Evolutionary conservation across 2,329 filamentous ascomycete genomes (phyloP).

Genomic region (Trichoderma citrinoviride): DNA sequence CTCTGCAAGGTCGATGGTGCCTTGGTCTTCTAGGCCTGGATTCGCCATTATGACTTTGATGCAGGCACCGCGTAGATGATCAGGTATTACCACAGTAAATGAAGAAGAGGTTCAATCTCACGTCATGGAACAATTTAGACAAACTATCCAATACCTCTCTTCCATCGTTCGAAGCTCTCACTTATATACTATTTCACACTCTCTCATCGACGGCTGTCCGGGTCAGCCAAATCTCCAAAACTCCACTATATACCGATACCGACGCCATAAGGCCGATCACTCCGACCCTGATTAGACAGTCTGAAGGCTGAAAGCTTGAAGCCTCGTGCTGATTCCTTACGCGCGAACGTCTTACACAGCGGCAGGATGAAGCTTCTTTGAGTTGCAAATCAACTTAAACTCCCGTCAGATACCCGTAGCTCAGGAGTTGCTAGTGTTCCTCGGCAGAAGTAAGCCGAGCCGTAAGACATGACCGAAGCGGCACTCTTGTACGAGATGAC

Average conservation of each 20-base stretch:
- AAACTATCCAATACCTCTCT: background rate
- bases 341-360: background rate
- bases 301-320: background rate
- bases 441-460: background rate
- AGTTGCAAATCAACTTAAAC: background rate
- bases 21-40: background rate
- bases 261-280: constrained; percentile 4
- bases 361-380: background rate
- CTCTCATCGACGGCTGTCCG: constrained; percentile 1
- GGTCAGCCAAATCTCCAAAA: background rate
- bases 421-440: background rate
- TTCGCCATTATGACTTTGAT: background rate
- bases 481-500: background rate
- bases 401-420: background rate
- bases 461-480: background rate
- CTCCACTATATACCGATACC: background rate
- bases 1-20: constrained; percentile 21
- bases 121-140: background rate
- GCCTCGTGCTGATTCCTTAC: background rate
- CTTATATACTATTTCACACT: background rate
- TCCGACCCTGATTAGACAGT: background rate
- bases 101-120: background rate
- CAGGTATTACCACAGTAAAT: too few species aligned
- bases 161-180: background rate
- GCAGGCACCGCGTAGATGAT: too few species aligned